Base-by-base conservation (phyloP, 2,329 filamentous ascomycete species). In the Aspergillus clavatus region DNA sequence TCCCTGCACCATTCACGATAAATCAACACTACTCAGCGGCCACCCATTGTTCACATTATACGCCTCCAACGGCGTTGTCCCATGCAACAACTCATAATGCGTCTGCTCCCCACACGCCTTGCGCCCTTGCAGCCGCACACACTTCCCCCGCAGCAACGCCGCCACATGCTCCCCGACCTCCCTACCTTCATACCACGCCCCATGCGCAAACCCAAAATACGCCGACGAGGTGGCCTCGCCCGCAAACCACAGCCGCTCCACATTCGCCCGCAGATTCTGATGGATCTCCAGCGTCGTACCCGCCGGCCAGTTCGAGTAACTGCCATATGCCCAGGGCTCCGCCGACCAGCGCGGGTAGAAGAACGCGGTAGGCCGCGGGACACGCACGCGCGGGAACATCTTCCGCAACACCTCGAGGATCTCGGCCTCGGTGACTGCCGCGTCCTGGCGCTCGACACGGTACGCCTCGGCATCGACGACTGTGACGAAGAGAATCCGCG, bases 241-340 rank as follows among this genome's bases (percentile, higher is more conserved):
- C 0, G 83, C 81, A 48, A 84, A 86, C 68, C 76, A 84, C 3
- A 86, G 60, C 1, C 79, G 65, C 3, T 74, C 73, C 0, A 83
- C 63, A 47, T 84, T 84, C 12, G 82, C 80, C 1, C 83, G 75
- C 7, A 86, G 68, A 52, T 86, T 85, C 58, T 86, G 78, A 52
- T 86, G 82, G 66, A 74, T 78, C 56, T 84, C 78, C 0, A 86
- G 66, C 0, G 79, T 82, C 38, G 80, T 79, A 0, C 78, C 78
- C 0, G 75, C 67, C 0, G 82, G 82, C 83, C 82, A 86, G 59
- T 85, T 84, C 27, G 78, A 82, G 63, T 83, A 86, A n/a, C 77
- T 81, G 2, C 83, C 82, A 42, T 75, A 78, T 1, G 72, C 56
- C 74, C 75, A 76, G 1, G 72, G 72, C 26, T 62, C 65, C 5